Evolutionary conservation across 1,139 yeast species (phyloP), one percentile per base, ranked within the genome.

Genomic region (Suhomyces bokatorum): DNA sequence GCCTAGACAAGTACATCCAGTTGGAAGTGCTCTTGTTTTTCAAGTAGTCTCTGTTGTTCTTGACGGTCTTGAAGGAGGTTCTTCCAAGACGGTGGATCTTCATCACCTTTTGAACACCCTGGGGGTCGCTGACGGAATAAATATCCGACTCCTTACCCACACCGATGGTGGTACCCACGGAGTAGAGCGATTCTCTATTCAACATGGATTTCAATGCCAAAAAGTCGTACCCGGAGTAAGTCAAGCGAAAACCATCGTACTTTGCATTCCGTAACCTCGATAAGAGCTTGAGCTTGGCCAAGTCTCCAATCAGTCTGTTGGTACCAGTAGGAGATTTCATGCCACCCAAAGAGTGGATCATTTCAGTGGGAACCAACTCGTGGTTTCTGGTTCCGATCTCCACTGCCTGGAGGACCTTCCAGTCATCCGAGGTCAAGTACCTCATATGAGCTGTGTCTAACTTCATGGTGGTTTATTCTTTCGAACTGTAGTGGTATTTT

Each of bases 91-190:
- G 77, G 66, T 91, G 98, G 38, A 93, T 85, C 66, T 93, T 93
- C 60, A 95, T 65, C 11, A 91, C 97, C 57, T 78, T 79, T 48
- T 81, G 80, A 13, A 61, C 63, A 1, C 95, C 95, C 22, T 75
- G 62, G 10, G 77, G 70, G 57, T 87, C 93, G 47, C 87, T 83
- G 1, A 87, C 91, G n/a, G 93, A 78, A 63, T 85, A 90, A 57
- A 93, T 91, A 67, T 93, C 99, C 4, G 97, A 89, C 64, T 93
- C 99, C 63, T 93, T 93, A 58, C 99, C 99, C 41, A 95, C 96
- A 46, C 99, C 99, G 56, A 93, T 90, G 20, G 87, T 88, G 36
- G 85, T 77, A 14, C 97, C 98, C 11, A 93, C 80, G 2, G 95
- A 85, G 56, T 84, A 83, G 9, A 93, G 64, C 0, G 89, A 75